Base-by-base conservation (phyloP, 495 filamentous ascomycete genomes). In the Daldinia childiae region DNA sequence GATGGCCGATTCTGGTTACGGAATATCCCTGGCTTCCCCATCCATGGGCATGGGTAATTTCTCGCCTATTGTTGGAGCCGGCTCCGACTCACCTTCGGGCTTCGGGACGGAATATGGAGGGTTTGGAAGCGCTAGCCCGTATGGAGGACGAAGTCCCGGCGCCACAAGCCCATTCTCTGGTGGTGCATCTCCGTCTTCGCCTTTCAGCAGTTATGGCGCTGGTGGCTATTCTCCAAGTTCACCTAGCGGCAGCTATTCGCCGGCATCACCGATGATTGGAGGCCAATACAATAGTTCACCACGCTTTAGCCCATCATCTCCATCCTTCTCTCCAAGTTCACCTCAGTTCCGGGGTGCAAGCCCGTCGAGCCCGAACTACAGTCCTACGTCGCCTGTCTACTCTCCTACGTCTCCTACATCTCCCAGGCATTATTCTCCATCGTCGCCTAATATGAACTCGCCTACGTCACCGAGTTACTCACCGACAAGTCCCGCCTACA, bases 31-130 rank as follows among this genome's bases (percentile, higher is more conserved):
- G 67, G 91, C 65, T 56, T 80, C 72, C 66, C 79, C 71, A 39
- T 91, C 92, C 6, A 90, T 92, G 29, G 91, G 93, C 72, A 90
- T 90, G 61, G 90, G 91, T 74, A 90, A 94, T 66, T 99, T 98
- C 89, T 97, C 94, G 19, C 95, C 95, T 34, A 95, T 99, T 64
- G 90, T 90, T 43, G 87, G 91, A 67, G 83, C 87, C 19, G 91
- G 90, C 6, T 88, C 90, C 12, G 93, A 95, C 61, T 88, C 86
- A 38, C 91, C 91, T 41, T 88, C 88, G 66, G 93, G 94, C 21
- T 92, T 97, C 68, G 76, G 69, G 32, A 86, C 85, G n/a, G 85
- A 84, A 66, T 87, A 86, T 52, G 83, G 83, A 21, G 76, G 82
- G 52, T 77, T 78, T 38, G 89, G 91, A 69, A 86, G 85, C 9